A percentile compares a stretch with the other conserved stretches of the same genome.
phyloP scores from a whole-genome alignment of 495 filamentous ascomycete genomes.

The Penicillium daleae region DNA sequence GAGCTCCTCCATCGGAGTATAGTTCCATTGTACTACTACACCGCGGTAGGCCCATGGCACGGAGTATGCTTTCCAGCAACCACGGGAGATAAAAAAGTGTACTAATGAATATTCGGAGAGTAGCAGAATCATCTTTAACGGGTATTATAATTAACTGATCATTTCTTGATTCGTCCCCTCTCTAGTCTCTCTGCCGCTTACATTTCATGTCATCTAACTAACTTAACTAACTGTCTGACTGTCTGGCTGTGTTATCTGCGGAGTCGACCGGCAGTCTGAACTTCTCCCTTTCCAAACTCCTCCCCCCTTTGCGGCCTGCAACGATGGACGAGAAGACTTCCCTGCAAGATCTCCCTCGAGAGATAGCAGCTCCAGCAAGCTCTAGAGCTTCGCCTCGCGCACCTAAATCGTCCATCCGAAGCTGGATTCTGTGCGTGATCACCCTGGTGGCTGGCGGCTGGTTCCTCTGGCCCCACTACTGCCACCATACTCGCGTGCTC shows the following conservation, averaged over 20 bases:
- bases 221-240: too few relatives aligned
- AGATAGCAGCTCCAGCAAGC: background rate
- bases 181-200: too few relatives aligned
- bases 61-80: too few relatives aligned
- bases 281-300: background rate
- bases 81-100: too few relatives aligned
- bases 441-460: conserved; percentile 19
- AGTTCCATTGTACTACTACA: too few relatives aligned
- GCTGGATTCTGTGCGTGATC: conserved; percentile 20
- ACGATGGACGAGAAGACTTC: conserved; percentile 10
- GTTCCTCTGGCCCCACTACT: conserved; percentile 21
- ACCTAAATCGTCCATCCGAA: conserved; percentile 5
- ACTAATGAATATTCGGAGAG: too few relatives aligned
- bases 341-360: background rate
- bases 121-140: too few relatives aligned
- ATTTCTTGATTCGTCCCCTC: background rate
- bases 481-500: conserved; percentile 18
- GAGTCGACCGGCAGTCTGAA: background rate
- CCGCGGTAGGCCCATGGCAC: too few relatives aligned
- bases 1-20: too few relatives aligned
- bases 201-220: too few relatives aligned
- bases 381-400: background rate
- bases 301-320: background rate
- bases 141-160: too few relatives aligned
- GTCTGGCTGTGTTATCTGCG: background rate